These are phyloP conservation scores for Narthecium ossifragum DNA, from an alignment of 106 monocot genomes.

Conservation along the genomic window DNA sequence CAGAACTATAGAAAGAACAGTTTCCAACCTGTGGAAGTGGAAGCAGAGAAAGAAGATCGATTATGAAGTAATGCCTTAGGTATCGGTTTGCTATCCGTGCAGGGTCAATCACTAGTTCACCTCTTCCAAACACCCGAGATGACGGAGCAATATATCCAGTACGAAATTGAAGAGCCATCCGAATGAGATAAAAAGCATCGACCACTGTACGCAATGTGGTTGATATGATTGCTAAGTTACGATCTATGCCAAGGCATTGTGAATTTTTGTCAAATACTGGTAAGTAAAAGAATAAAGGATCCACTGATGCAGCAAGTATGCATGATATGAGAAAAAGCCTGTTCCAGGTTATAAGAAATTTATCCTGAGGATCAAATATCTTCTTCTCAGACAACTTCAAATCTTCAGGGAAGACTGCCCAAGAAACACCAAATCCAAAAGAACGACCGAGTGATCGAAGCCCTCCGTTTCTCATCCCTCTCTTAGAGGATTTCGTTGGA, in stretches of 20 bases:
- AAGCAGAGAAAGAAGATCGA: conserved; percentile 76
- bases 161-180: conserved; percentile 68
- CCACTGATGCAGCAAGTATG: conserved; percentile 63
- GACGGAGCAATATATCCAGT: conserved; percentile 89
- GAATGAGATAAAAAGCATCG: conserved; percentile 73
- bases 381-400: conserved; percentile 63
- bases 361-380: conserved; percentile 83
- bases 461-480: conserved; percentile 46
- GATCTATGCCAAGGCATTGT: conserved; percentile 73
- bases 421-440: conserved; percentile 55
- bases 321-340: conserved; percentile 66
- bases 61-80: conserved; percentile 48
- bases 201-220: conserved; percentile 71
- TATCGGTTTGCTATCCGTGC: conserved; percentile 62
- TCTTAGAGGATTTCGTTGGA: conserved; percentile 36
- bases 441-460: conserved; percentile 54
- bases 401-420: conserved; percentile 72
- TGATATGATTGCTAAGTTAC: conserved; percentile 47
- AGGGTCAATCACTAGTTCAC: conserved; percentile 86
- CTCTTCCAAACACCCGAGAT: conserved; percentile 91
- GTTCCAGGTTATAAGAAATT: conserved; percentile 60
- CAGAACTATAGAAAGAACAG: too few species aligned
- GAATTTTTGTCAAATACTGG: conserved; percentile 43
- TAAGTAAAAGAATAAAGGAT: conserved; percentile 87
- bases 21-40: conserved; percentile 88